Percentiles rank a stretch among this genome's conserved stretches.
These are phyloP conservation scores for Colletotrichum sp. DNA, from an alignment of 2,329 filamentous ascomycete genomes.

Conservation along the genomic window DNA sequence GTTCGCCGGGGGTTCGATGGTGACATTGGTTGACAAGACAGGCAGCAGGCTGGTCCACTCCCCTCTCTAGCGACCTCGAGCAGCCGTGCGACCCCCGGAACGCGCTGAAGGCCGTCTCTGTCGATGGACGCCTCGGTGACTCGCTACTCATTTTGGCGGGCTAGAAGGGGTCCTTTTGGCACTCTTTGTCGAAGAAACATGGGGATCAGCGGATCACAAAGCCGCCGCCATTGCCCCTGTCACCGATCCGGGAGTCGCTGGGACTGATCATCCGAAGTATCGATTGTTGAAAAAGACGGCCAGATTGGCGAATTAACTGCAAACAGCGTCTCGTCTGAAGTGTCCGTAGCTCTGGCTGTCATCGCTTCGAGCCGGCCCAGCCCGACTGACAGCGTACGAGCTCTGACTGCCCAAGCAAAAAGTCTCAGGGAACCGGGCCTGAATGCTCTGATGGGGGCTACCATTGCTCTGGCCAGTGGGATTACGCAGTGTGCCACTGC, in stretches of 20 bases:
- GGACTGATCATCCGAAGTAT: neutral
- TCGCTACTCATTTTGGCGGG: neutral
- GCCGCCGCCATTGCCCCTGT: neutral
- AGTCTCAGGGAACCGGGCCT: neutral
- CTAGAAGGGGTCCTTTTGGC: neutral
- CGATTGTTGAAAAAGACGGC: neutral
- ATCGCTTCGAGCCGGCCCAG: neutral
- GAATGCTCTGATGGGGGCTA: neutral
- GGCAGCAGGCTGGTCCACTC: neutral
- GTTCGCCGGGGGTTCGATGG: constrained; percentile 10
- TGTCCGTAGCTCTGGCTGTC: neutral
- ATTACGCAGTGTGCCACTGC: neutral
- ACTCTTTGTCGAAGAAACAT: neutral
- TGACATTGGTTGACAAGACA: constrained; percentile 3
- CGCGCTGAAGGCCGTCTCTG: neutral
- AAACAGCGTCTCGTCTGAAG: constrained; percentile 4
- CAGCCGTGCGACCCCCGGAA: neutral
- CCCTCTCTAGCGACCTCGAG: neutral
- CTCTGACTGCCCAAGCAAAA: neutral
- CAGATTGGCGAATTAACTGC: neutral
- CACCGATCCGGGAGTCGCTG: constrained; percentile 12
- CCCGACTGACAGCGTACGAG: neutral
- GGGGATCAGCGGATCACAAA: constrained; percentile 1
- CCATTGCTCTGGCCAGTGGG: neutral
- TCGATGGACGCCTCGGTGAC: neutral